Percentiles rank a stretch among this genome's conserved stretches.
Evolutionary conservation across 768 basidiomycete species (phyloP).

Genomic region (Sutorius australiensis): DNA sequence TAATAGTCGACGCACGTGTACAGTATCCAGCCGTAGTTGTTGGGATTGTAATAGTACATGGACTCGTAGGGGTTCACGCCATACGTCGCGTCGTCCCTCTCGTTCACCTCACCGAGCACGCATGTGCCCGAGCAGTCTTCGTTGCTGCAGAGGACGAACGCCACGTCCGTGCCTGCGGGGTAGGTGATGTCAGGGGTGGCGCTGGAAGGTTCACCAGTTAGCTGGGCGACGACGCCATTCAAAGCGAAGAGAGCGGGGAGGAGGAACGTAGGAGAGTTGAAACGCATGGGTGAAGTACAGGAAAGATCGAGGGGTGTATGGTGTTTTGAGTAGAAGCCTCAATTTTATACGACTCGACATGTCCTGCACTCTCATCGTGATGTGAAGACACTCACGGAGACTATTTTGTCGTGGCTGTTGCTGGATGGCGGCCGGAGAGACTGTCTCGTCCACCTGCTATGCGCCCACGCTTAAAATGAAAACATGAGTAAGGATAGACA

Average conservation of each 20-base stretch:
- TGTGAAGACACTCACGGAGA: background rate
- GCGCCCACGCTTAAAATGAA: background rate
- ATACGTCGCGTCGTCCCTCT: background rate
- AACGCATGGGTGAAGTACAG: background rate
- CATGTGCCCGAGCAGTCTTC: background rate
- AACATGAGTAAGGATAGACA: background rate
- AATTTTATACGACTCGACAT: background rate
- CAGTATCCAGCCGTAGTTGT: too few species aligned
- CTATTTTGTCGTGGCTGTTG: background rate
- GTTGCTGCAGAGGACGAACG: background rate
- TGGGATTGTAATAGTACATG: background rate
- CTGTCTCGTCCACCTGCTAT: background rate
- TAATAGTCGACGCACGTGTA: background rate
- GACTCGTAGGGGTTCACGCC: background rate
- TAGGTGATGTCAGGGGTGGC: background rate
- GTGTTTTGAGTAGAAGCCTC: background rate
- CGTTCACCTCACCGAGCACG: background rate
- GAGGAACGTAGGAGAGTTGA: background rate
- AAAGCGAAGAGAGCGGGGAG: background rate
- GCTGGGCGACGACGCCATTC: background rate
- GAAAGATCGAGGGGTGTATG: background rate
- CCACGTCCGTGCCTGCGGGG: background rate
- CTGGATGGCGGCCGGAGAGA: background rate
- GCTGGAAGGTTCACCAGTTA: background rate
- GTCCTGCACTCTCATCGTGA: background rate